A percentile compares a stretch with the other conserved stretches of the same genome.
These are phyloP conservation scores for Claviceps fusiformis DNA, from an alignment of 2,329 filamentous ascomycete species.

Conservation along the genomic window DNA sequence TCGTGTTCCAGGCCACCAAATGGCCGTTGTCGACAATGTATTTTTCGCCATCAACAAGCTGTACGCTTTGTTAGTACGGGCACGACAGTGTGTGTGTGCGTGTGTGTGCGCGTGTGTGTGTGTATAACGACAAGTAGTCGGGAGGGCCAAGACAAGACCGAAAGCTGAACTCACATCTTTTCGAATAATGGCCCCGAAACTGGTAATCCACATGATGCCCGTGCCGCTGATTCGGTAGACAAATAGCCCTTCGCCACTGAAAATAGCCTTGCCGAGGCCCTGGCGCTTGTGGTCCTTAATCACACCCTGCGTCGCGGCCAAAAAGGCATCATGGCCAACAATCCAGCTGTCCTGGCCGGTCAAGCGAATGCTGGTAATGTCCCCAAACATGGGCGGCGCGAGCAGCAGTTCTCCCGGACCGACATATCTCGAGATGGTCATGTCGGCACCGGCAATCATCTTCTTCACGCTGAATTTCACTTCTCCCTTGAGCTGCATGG, in stretches of 20 bases:
- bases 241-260: constrained; percentile 84
- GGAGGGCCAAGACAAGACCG: background rate
- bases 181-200: constrained; percentile 85
- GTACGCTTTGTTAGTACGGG: background rate
- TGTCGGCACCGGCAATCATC: constrained; percentile 67
- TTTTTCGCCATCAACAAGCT: constrained; percentile 57
- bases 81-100: no score
- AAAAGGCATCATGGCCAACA: constrained; percentile 73
- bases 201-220: constrained; percentile 79
- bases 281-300: constrained; percentile 80
- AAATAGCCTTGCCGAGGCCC: constrained; percentile 77
- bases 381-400: constrained; percentile 66
- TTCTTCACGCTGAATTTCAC: constrained; percentile 88
- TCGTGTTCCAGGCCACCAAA: constrained; percentile 91
- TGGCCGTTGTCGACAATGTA: constrained; percentile 93
- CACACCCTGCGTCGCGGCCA: constrained; percentile 78
- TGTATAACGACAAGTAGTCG: background rate
- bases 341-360: constrained; percentile 64
- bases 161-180: constrained; percentile 54
- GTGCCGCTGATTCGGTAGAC: constrained; percentile 74
- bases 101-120: no score
- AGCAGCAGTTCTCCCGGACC: constrained; percentile 85
- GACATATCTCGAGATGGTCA: constrained; percentile 66
- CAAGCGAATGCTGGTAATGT: constrained; percentile 70
- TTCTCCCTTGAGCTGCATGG: constrained; percentile 68